These are phyloP conservation scores for Neoscytalidium dimidiatum DNA, from an alignment of 2,329 filamentous ascomycete species.

Conservation along the genomic window DNA sequence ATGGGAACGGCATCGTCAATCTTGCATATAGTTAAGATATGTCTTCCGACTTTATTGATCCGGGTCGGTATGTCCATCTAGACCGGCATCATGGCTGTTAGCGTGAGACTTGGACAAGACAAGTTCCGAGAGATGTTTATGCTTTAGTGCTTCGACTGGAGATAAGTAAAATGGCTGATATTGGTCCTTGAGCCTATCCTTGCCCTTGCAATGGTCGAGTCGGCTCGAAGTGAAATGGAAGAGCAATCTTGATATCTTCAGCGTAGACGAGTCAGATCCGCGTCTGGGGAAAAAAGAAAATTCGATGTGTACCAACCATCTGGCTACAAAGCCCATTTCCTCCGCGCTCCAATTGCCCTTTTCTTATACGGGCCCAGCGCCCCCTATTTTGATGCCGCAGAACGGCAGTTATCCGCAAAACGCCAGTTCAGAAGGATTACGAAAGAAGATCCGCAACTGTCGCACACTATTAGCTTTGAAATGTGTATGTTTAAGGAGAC, in stretches of 20 bases:
- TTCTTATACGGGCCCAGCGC: background rate
- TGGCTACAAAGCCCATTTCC: constrained; percentile 24
- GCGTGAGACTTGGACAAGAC: no score
- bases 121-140: no score
- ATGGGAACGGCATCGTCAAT: no score
- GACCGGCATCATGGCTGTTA: no score
- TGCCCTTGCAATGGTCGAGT: background rate
- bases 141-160: no score
- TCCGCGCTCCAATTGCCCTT: constrained; percentile 18
- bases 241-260: constrained; percentile 19
- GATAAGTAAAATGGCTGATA: background rate
- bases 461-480: background rate
- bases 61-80: no score
- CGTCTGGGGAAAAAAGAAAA: background rate
- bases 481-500: background rate
- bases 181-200: background rate
- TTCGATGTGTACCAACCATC: constrained; percentile 18
- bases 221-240: background rate
- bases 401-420: background rate
- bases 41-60: no score
- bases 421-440: background rate
- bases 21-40: no score
- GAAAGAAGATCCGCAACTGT: constrained; percentile 18
- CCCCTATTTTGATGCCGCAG: constrained; percentile 1
- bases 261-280: background rate